Base-by-base conservation (phyloP, 2,329 filamentous ascomycete genomes). In the Nemania sp. region DNA sequence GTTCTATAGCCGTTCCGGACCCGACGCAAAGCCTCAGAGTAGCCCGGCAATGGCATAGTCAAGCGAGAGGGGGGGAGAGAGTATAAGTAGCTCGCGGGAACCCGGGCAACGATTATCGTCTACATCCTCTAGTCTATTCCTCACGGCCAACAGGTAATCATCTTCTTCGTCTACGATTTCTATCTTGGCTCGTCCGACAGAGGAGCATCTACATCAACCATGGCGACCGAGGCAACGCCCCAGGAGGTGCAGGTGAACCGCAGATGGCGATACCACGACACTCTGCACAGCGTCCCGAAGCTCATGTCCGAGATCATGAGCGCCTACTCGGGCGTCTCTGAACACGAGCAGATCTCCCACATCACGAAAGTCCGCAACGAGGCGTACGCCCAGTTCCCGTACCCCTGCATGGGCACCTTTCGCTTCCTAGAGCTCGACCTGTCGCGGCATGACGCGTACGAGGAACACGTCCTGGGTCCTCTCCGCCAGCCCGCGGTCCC, bases 331-430 rank as follows among this genome's bases (percentile, higher is more conserved):
- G 55, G 60, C 29, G 57, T 70, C 13, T 61, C 65, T 2, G 51
- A 65, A 21, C 47, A 66, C 1, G 46, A 57, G 5, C 70, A 72
- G 51, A 48, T 67, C 35, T 46, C 64, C 2, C 69, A 72, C 53
- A 58, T 71, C 32, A 53, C 63, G 10, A 65, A 63, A 17, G 9
- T 71, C 20, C 70, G 70, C 46, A 53, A 72, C 39, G 65, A 60
- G 29, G 69, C 65, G 12, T 71, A 68, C 34, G 48, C 54, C 17
- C 53, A 54, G 18, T 67, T 64, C 50, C 76, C 75, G 4, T 81
- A 79, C 62, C 75, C 78, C 1, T 80, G 78, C 60, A 73, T 80
- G 32, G 78, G 78, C 15, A 72, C 73, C 20, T 77, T 77, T 62
- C 73, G 75, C 25, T 80, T 80, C 64, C 69, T 80, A 1, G 73